Evolutionary conservation across 306 rosid species (phyloP), one percentile per base, ranked within the genome.

Genomic region (Rosa multiflora): DNA sequence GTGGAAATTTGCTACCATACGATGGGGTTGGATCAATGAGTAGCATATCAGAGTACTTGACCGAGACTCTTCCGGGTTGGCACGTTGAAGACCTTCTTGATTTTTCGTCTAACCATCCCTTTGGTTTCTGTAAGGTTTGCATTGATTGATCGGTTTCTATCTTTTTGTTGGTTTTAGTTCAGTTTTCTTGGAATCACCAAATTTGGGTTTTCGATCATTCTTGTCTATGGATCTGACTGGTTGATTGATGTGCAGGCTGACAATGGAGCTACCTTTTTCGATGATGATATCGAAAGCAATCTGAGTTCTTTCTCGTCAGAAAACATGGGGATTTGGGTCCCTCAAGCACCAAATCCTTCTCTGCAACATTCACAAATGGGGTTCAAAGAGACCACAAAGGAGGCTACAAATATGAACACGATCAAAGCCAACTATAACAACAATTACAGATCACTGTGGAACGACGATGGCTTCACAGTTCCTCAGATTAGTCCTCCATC

Each of bases 11-110:
- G 59, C 11, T 40, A 3, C 37, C 67, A 32, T 37, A 67, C 46
- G 84, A 78, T 48, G 85, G 81, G 15, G 7, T 35, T 72, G 89
- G 62, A 55, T 76, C 81, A 6, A 80, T 90, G 0, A 85, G 85
- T 46, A 88, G 94, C 85, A 93, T 96, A 87, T 93, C 99, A 0
- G 91, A 96, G 85, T 93, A 96, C 77, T 80, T 96, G 88, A 96
- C 89, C 46, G 88, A 96, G 71, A 95, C 97, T 46, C 90, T 96
- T 35, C 99, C 99, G 1, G 99, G 97, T 11, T 96, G 99, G 99
- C 96, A 90, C 23, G 84, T 93, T 51, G 99, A 96, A 20, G 99
- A 93, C 35, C 86, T 96, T 71, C 96, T 93, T 18, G 96, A 93
- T 82, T 91, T 89, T 0, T 83, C 86, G 43, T 14, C 86, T 73